Conservation (phyloP, 768 basidiomycete genomes). For the Filobasidium floriforme region DNA sequence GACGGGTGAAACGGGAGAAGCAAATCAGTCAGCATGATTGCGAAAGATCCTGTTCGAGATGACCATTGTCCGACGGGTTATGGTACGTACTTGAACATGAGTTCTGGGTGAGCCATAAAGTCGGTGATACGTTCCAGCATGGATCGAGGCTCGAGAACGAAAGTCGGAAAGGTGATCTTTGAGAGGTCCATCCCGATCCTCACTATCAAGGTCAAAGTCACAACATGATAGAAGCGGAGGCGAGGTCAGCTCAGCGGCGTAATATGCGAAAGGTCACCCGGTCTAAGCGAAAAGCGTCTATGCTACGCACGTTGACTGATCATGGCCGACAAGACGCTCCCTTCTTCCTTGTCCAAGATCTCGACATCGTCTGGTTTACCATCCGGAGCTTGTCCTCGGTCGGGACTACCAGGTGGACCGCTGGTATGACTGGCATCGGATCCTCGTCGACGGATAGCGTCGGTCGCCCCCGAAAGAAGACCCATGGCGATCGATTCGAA, state of each 20-base stretch:
- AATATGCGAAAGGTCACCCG: too few relatives aligned
- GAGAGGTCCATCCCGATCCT: conserved; percentile 93
- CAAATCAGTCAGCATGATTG: not conserved
- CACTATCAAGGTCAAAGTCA: conserved; percentile 26
- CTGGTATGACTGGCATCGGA: not conserved
- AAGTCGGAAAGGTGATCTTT: conserved; percentile 69
- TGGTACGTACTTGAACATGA: conserved; percentile 80
- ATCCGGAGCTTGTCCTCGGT: conserved; percentile 53
- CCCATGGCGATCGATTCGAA: not conserved
- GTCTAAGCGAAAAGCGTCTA: not conserved
- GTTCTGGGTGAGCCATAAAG: conserved; percentile 97
- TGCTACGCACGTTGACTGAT: conserved; percentile 76
- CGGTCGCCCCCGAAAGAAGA: not conserved
- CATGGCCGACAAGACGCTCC: conserved; percentile 74
- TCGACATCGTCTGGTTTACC: conserved; percentile 86
- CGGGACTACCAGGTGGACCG: not conserved
- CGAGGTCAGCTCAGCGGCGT: too few relatives aligned
- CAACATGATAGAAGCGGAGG: conserved; percentile 11
- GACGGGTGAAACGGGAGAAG: not conserved
- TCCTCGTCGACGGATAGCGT: not conserved
- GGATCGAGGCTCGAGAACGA: conserved; percentile 92
- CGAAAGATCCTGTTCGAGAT: not conserved
- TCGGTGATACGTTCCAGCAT: conserved; percentile 98
- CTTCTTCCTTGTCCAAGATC: conserved; percentile 88
- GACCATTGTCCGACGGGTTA: too few relatives aligned